Percentiles rank a stretch among this genome's conserved stretches.
These are phyloP conservation scores for Leccinum incarnatum DNA, from an alignment of 768 basidiomycete genomes.

Conservation along the genomic window DNA sequence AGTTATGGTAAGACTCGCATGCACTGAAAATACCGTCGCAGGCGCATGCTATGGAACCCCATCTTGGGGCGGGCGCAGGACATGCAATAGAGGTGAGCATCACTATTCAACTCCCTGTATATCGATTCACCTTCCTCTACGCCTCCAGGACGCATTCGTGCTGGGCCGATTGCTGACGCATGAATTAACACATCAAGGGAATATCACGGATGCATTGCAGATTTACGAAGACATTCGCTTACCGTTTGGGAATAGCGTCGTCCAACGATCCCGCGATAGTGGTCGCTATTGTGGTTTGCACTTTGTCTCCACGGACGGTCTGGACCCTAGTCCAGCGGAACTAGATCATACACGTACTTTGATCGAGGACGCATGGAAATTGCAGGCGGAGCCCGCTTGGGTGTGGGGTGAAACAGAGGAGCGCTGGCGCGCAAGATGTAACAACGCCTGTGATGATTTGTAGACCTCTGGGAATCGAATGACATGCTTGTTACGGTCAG, in stretches of 20 bases:
- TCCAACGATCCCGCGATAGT: conserved; percentile 12
- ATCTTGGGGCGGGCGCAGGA: conserved; percentile 48
- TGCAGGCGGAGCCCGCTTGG: conserved; percentile 10
- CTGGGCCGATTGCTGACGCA: conserved; percentile 30
- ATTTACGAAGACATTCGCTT: conserved; percentile 33
- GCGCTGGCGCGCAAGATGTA: conserved; percentile 3
- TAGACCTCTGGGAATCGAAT: no score
- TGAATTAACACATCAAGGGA: conserved; percentile 17
- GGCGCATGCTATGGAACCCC: conserved; percentile 49
- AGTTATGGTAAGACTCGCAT: background rate
- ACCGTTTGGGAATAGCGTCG: conserved; percentile 28
- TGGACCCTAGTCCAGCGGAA: conserved; percentile 5
- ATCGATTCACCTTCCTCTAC: background rate
- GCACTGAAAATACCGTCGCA: conserved; percentile 6
- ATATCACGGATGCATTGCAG: conserved; percentile 27
- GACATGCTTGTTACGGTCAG: no score
- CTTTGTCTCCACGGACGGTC: background rate
- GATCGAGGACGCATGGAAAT: conserved; percentile 20
- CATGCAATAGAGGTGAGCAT: conserved; percentile 47
- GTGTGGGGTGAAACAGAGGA: conserved; percentile 14
- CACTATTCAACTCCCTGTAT: background rate
- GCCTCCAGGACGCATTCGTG: conserved; percentile 28
- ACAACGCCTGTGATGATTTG: no score
- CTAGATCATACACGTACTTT: conserved; percentile 7
- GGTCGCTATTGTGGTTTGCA: conserved; percentile 27